Evolutionary conservation across 2,329 filamentous ascomycete species (phyloP).

Genomic region (Alternaria postmessia): DNA sequence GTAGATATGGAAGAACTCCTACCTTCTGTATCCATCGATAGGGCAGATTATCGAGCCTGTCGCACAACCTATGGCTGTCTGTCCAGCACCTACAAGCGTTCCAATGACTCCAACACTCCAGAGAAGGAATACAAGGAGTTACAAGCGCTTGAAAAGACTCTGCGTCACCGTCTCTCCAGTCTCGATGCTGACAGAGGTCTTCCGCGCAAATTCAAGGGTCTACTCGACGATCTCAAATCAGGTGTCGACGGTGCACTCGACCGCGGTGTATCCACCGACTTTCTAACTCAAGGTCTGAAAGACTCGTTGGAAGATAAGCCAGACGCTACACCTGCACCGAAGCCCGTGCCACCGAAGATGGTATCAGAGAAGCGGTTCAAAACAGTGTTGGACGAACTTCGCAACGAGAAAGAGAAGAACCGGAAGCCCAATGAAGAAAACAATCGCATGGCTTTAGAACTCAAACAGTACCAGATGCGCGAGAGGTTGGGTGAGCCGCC

Average conservation of each 20-base stretch:
- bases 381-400: conserved; percentile 22
- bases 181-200: conserved; percentile 28
- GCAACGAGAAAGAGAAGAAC: conserved; percentile 20
- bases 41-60: conserved; percentile 22
- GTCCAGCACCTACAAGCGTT: conserved; percentile 22
- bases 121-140: conserved; percentile 30
- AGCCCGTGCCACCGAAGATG: conserved; percentile 20
- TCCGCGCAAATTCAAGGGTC: conserved; percentile 25
- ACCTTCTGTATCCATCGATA: conserved; percentile 24
- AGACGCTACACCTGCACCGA: conserved; percentile 10
- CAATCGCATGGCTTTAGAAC: conserved; percentile 22
- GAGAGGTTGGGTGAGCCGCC: neutral
- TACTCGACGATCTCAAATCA: conserved; percentile 25
- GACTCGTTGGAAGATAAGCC: conserved; percentile 20
- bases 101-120: conserved; percentile 16
- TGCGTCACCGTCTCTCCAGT: conserved; percentile 24
- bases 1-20: conserved; percentile 28
- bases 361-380: conserved; percentile 23
- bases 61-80: conserved; percentile 32
- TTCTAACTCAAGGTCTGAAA: conserved; percentile 12
- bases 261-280: conserved; percentile 16
- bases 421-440: conserved; percentile 33
- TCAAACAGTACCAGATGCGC: conserved; percentile 23
- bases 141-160: conserved; percentile 20
- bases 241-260: conserved; percentile 22